phyloP scores from a whole-genome alignment of 306 rosid genomes.

The Trichosanthes cucumerina region DNA sequence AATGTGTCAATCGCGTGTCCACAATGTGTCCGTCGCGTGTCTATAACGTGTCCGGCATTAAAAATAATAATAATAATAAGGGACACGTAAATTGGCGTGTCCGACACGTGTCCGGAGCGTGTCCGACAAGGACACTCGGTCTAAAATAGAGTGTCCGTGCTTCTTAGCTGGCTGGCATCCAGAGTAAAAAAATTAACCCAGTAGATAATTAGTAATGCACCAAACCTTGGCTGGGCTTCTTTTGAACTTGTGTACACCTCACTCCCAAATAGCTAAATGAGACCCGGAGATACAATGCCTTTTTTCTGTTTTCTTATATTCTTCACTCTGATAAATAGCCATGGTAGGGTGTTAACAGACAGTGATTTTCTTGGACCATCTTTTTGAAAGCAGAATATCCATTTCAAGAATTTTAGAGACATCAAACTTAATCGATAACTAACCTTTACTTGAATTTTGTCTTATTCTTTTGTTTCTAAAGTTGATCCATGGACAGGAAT shows the following conservation, averaged over 20 bases:
- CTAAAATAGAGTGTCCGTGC: no score
- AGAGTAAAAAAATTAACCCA: no score
- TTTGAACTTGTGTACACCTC: not conserved
- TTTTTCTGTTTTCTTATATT: not conserved
- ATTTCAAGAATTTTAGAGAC: not conserved
- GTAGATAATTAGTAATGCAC: not conserved
- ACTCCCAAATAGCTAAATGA: not conserved
- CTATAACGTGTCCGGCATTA: no score
- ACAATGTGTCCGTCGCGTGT: no score
- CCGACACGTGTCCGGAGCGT: no score
- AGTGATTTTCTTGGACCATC: not conserved
- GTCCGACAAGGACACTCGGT: no score
- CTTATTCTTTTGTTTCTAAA: slow-evolving; percentile 1
- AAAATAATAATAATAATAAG: no score
- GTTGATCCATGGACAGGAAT: not conserved
- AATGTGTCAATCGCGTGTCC: no score
- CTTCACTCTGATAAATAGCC: not conserved
- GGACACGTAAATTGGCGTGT: no score
- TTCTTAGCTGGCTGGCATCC: no score
- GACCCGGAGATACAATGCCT: not conserved
- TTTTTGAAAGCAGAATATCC: not conserved
- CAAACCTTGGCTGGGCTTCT: not conserved
- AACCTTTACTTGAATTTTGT: not conserved
- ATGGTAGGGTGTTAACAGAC: not conserved
- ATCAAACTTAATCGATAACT: not conserved